Evolutionary conservation across 768 basidiomycete species (phyloP), one percentile per base, ranked within the genome.

Genomic region (Russula sp.): DNA sequence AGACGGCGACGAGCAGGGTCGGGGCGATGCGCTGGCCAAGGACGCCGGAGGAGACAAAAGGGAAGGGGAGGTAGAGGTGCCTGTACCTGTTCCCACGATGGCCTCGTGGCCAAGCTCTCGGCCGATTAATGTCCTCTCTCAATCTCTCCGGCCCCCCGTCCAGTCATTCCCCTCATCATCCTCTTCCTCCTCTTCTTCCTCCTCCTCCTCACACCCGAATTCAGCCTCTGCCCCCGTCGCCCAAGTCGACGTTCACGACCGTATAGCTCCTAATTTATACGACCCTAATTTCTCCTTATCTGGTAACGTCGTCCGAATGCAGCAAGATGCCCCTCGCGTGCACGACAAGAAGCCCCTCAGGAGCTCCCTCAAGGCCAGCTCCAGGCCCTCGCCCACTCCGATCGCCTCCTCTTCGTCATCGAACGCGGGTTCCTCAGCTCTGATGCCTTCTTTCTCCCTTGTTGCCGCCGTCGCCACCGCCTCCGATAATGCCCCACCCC

Each of bases 401-500:
- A 58, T 66, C 60, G 56, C 55, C 45, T 67, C 65, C 14, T 58
- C 65, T 14, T 65, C 66, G 36, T 59, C 55, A 63, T 52, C 46
- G 46, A 56, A 48, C 29, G n/a, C 57, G 18, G 55, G 25, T 16
- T 14, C 55, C 5, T 41, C 57, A 5, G 42, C 42, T 13, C 32
- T 47, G 18, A 53, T 57, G 52, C 56, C 64, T 13, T 52, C 62
- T 14, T 35, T 56, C 59, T 48, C 63, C 65, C 63, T 63, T 59
- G 65, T 66, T 53, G 57, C 69, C 0, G 52, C 42, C 3, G 48
- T 13, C 16, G 51, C 73, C 69, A 45, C 42, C 43, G 70, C 73
- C 48, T 70, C 76, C 59, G 70, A 67, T 62, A 54, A 70, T 58
- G 72, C 35, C 2, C 29, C 49, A 36, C 41, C 39, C 20, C 36